These are phyloP conservation scores for Croton setiger DNA, from an alignment of 441 rosid genomes.

Conservation along the genomic window DNA sequence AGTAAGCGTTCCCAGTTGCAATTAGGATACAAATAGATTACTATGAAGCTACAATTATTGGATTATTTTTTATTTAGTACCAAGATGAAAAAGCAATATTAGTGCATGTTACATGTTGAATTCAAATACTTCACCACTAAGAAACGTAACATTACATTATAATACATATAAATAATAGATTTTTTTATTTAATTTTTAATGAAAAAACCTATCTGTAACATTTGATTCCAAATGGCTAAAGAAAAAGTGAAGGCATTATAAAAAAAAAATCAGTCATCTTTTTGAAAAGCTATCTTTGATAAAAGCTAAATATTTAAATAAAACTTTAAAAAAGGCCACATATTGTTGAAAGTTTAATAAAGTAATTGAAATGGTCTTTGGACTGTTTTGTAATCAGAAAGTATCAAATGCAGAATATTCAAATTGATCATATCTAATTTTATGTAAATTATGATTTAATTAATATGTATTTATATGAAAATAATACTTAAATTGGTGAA, in stretches of 20 bases:
- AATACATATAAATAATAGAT: no score
- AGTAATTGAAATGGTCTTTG: neutral
- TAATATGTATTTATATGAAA: no score
- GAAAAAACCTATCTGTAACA: neutral
- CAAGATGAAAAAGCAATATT: neutral
- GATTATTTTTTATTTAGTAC: neutral
- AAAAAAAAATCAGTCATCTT: slow-evolving; percentile 9
- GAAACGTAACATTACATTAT: slow-evolving; percentile 1
- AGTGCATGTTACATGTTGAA: slow-evolving; percentile 6
- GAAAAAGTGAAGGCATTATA: slow-evolving; percentile 17
- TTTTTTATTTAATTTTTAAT: neutral
- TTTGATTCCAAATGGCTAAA: slow-evolving; percentile 15
- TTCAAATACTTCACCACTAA: slow-evolving; percentile 12
- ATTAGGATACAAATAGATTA: neutral
- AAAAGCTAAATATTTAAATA: slow-evolving; percentile 15
- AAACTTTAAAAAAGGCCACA: slow-evolving; percentile 7
- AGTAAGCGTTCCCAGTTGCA: no score
- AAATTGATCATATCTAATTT: no score
- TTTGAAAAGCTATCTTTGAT: slow-evolving; percentile 27
- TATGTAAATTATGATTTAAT: no score
- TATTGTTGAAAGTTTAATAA: slow-evolving; percentile 14
- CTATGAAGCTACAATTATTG: neutral
- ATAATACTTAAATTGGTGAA: no score
- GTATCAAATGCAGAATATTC: no score
- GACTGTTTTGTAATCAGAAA: neutral